Evolutionary conservation across 805 yeast species (phyloP), one percentile per base, ranked within the genome.

Genomic region (Monosporozyma solicola): DNA sequence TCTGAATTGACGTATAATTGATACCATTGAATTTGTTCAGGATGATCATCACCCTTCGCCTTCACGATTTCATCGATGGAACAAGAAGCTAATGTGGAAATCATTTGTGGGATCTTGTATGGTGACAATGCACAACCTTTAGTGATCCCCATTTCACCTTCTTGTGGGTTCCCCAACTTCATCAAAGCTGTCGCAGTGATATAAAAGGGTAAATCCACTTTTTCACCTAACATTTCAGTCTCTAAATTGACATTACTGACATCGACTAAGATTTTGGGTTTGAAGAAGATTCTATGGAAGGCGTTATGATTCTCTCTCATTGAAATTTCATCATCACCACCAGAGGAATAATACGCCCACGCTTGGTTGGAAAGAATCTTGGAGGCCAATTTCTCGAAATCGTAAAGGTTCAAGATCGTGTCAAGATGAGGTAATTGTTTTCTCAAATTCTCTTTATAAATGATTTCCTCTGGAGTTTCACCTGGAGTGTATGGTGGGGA

Each of bases 271-370:
- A 92, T 77, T 53, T 81, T 75, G 13, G 98, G 98, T 59, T 85
- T 83, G 75, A 92, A 92, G 72, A 86, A 90, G 51, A 91, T 80
- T 32, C 96, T 74, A 64, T 88, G 96, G 72, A 80, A 92, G 3
- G 96, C 95, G 51, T 82, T 77, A 67, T 90, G 97, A 72, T 92
- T 92, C 64, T 91, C 97, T 60, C 98, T 79, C 63, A 87, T 66
- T 2, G 96, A 79, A 59, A 92, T 80, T 72, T 92, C 98, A 68
- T 92, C 98, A 69, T 92, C 97, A 16, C 96, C 79, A 9, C 92
- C 98, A 37, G 90, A 81, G 3, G 95, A 85, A 66, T 90, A 92
- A 69, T 92, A 92, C 13, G 94, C 94, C 95, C 97, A 87, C 0
- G 94, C 97, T 33, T 80, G 78, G 52, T 80, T 82, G 32, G 87